These are phyloP conservation scores for Phytophthora idaei DNA, from an alignment of 352 stramenopile genomes.

Conservation along the genomic window DNA sequence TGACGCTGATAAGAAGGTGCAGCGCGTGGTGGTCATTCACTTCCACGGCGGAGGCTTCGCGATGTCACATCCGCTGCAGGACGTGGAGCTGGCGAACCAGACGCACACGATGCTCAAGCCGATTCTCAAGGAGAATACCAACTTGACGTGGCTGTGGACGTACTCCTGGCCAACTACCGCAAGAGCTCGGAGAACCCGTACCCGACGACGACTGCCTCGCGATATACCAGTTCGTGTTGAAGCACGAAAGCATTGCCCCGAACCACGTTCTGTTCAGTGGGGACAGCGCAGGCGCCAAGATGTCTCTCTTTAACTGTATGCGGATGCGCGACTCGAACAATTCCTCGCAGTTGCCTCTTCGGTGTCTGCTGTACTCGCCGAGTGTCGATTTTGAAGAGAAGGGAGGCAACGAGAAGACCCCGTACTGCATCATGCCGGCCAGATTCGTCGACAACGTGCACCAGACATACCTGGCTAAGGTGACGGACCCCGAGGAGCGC, in stretches of 20 bases:
- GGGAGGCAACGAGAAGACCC: slow-evolving; percentile 29
- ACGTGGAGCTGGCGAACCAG: slow-evolving; percentile 33
- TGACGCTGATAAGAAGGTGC: slow-evolving; percentile 21
- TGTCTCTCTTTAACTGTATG: slow-evolving; percentile 30
- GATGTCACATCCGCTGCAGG: slow-evolving; percentile 31
- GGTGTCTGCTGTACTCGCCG: slow-evolving; percentile 28
- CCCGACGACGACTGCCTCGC: slow-evolving; percentile 28
- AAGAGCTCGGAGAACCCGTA: slow-evolving; percentile 31
- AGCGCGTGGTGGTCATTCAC: slow-evolving; percentile 31
- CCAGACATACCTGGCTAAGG: slow-evolving; percentile 29
- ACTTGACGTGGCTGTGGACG: slow-evolving; percentile 23
- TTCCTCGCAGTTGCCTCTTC: slow-evolving; percentile 16
- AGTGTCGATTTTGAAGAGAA: slow-evolving; percentile 34
- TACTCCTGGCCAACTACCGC: slow-evolving; percentile 30
- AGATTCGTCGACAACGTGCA: slow-evolving; percentile 30
- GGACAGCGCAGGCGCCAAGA: slow-evolving; percentile 28
- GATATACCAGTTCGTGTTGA: slow-evolving; percentile 27
- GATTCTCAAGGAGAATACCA: slow-evolving; percentile 30
- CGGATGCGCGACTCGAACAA: slow-evolving; percentile 20
- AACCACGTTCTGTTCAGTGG: slow-evolving; percentile 28
- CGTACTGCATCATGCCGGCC: slow-evolving; percentile 28
- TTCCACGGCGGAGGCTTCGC: slow-evolving; percentile 32
- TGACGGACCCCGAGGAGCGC: slow-evolving; percentile 20
- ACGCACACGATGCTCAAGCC: slow-evolving; percentile 33
- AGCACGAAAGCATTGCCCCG: slow-evolving; percentile 18